Conservation (phyloP, 2,329 filamentous ascomycete species). For the Teratosphaeriaceae sp. region DNA sequence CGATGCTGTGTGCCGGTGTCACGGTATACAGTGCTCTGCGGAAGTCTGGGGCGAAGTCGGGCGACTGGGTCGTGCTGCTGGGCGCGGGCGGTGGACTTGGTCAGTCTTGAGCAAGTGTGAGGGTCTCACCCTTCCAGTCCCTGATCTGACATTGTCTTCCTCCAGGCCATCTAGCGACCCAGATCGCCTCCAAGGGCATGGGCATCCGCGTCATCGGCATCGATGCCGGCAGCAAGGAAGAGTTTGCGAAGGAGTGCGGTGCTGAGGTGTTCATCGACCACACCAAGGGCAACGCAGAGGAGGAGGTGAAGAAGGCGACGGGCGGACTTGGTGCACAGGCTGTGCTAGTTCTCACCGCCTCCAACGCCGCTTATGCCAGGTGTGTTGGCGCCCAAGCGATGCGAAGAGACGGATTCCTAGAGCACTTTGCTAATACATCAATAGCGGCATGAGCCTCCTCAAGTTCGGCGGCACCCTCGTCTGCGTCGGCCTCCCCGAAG, state of each 20-base stretch:
- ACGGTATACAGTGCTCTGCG: constrained; percentile 61
- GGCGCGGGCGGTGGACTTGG: constrained; percentile 26
- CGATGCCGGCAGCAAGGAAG: constrained; percentile 59
- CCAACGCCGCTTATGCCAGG: constrained; percentile 41
- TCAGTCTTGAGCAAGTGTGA: too few species aligned
- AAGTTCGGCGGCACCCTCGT: constrained; percentile 41
- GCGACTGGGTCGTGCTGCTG: constrained; percentile 53
- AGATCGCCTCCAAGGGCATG: constrained; percentile 55
- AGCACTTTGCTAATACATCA: neutral
- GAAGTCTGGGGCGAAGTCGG: constrained; percentile 52
- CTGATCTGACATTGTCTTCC: too few species aligned
- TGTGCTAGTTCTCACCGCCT: constrained; percentile 49
- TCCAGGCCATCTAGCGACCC: constrained; percentile 54
- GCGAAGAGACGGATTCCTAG: too few species aligned
- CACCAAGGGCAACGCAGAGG: constrained; percentile 46
- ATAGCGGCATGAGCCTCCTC: constrained; percentile 32
- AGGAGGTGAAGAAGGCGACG: constrained; percentile 51
- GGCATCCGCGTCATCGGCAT: constrained; percentile 55
- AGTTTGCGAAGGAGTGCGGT: constrained; percentile 51
- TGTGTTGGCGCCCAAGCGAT: too few species aligned
- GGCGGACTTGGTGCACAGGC: constrained; percentile 54
- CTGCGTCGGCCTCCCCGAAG: constrained; percentile 41
- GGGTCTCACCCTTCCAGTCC: too few species aligned
- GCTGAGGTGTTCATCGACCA: constrained; percentile 62
- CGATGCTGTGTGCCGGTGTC: constrained; percentile 53